phyloP scores from a whole-genome alignment of 192 early-diverging fungal species.

The Backusella sp. region DNA sequence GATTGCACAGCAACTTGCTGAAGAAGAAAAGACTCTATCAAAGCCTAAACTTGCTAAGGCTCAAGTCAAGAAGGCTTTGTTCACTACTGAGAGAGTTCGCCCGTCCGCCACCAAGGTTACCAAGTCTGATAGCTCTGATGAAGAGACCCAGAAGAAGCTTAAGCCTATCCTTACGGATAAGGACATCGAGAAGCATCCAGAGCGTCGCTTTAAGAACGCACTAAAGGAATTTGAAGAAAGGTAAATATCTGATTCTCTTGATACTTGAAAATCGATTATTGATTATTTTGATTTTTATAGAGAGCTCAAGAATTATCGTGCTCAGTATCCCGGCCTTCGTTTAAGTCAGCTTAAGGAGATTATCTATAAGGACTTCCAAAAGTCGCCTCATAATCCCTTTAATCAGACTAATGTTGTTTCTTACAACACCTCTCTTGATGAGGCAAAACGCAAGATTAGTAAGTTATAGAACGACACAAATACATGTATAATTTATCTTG shows the following conservation, averaged over 20 bases:
- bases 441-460: slow-evolving; percentile 29
- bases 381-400: slow-evolving; percentile 75
- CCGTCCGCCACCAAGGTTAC: background rate
- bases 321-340: slow-evolving; percentile 78
- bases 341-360: slow-evolving; percentile 76
- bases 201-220: slow-evolving; percentile 79
- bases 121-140: slow-evolving; percentile 25
- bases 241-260: background rate
- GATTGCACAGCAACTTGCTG: slow-evolving; percentile 38
- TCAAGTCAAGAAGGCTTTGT: slow-evolving; percentile 56
- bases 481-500: background rate
- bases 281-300: slow-evolving; percentile 18
- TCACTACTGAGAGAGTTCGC: slow-evolving; percentile 5
- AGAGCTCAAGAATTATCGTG: slow-evolving; percentile 68
- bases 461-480: background rate
- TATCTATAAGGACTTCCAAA: slow-evolving; percentile 77
- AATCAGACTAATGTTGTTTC: slow-evolving; percentile 69
- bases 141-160: slow-evolving; percentile 48
- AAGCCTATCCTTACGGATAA: slow-evolving; percentile 40
- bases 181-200: slow-evolving; percentile 83
- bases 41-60: slow-evolving; percentile 46
- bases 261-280: background rate
- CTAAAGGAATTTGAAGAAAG: slow-evolving; percentile 63
- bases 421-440: slow-evolving; percentile 70
- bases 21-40: slow-evolving; percentile 53